Evolutionary conservation across 768 basidiomycete genomes (phyloP).

Genomic region (Podaxis sp.): DNA sequence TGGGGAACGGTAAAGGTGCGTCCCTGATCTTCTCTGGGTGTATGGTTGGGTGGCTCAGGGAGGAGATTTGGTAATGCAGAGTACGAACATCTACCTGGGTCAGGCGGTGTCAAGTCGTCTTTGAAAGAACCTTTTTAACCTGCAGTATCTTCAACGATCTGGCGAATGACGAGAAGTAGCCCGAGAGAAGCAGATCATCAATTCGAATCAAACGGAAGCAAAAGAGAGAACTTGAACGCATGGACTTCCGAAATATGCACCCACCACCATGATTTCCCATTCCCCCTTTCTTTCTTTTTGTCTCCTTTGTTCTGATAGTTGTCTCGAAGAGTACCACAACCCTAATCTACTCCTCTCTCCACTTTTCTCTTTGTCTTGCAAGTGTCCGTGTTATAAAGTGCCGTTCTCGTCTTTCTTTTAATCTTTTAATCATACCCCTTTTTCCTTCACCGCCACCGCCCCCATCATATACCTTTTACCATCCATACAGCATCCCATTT

Average conservation of each 20-base stretch:
- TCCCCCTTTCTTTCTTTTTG: not conserved
- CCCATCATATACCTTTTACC: not conserved
- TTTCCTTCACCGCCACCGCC: not conserved
- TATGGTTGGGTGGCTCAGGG: not conserved
- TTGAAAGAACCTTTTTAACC: not conserved
- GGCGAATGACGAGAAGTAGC: not conserved
- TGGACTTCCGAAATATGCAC: not conserved
- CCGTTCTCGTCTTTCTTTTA: not conserved
- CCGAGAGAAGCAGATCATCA: not conserved
- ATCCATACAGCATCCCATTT: not conserved
- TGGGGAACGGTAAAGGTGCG: conserved; percentile 11
- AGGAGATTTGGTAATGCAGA: not conserved
- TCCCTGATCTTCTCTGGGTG: not conserved
- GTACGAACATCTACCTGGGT: not conserved
- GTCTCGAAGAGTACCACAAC: conserved; percentile 9
- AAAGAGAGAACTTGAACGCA: not conserved
- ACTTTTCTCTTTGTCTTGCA: not conserved
- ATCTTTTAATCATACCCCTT: conserved; percentile 17
- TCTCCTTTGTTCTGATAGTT: conserved; percentile 4
- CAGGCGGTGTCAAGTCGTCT: not conserved
- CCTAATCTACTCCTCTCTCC: conserved; percentile 7
- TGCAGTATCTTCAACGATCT: not conserved
- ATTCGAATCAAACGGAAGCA: not conserved
- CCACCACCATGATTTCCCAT: not conserved
- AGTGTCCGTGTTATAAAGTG: not conserved